A percentile compares a stretch with the other conserved stretches of the same genome.
phyloP scores from a whole-genome alignment of 192 early-diverging fungal species.

The Gamsiella multidivaricata region DNA sequence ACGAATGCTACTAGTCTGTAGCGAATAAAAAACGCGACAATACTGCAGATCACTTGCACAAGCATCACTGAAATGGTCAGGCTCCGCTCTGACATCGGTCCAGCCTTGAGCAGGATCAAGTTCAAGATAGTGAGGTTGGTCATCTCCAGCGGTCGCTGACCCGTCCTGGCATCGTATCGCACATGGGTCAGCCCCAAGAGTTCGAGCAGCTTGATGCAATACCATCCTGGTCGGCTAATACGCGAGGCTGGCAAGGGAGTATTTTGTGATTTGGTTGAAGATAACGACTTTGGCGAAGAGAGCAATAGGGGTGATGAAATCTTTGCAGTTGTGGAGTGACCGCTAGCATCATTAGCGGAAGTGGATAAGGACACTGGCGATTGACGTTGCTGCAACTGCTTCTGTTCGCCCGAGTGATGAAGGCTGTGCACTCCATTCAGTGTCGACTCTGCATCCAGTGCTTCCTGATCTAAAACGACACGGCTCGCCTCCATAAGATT shows the following conservation, averaged over 20 bases:
- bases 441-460: conserved; percentile 14
- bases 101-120: conserved; percentile 81
- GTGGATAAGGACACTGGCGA: conserved; percentile 11
- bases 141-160: conserved; percentile 61
- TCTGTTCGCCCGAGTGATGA: conserved; percentile 5
- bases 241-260: conserved; percentile 8
- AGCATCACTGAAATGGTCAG: conserved; percentile 68
- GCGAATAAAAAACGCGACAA: conserved; percentile 83
- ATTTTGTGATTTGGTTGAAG: neutral
- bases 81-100: conserved; percentile 78
- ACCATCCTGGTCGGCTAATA: conserved; percentile 47
- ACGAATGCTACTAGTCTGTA: conserved; percentile 84
- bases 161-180: conserved; percentile 59
- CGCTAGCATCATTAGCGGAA: neutral
- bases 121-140: conserved; percentile 97
- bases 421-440: conserved; percentile 14
- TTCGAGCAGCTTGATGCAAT: conserved; percentile 66
- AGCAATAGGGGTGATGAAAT: neutral
- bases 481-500: conserved; percentile 38
- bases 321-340: neutral
- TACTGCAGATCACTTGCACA: conserved; percentile 74
- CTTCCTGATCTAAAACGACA: conserved; percentile 35
- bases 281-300: neutral
- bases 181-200: conserved; percentile 64
- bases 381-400: neutral